A percentile compares a stretch with the other conserved stretches of the same genome.
phyloP scores from a whole-genome alignment of 371 early-diverging fungal genomes.

The Synchytrium microbalum region DNA sequence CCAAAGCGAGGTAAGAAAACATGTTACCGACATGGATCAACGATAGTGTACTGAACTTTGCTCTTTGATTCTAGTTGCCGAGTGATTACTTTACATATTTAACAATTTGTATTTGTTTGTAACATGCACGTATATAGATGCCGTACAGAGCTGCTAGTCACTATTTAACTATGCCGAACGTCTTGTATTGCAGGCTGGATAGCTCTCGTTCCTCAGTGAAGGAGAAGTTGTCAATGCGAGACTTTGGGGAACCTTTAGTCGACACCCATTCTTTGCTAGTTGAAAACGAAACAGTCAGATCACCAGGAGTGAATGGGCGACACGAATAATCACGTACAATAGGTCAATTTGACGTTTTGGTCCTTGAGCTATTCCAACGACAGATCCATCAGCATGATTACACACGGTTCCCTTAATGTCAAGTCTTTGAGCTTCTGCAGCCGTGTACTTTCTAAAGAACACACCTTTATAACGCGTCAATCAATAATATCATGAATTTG shows the following conservation, averaged over 20 bases:
- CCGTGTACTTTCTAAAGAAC: conserved; percentile 3
- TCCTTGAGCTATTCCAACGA: conserved; percentile 2
- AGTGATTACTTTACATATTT: background rate
- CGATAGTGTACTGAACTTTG: background rate
- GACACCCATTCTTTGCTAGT: conserved; percentile 3
- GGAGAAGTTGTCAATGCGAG: background rate
- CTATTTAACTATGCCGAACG: background rate
- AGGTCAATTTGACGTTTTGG: background rate
- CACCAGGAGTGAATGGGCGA: background rate
- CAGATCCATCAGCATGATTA: background rate
- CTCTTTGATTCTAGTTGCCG: no score
- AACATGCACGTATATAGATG: no score
- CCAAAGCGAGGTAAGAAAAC: background rate
- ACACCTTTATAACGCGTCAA: no score
- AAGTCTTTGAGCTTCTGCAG: background rate
- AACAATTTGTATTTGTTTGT: no score
- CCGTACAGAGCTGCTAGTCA: background rate
- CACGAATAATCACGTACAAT: background rate
- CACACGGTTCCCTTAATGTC: background rate
- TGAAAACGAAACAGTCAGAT: background rate
- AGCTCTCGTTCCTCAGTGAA: background rate
- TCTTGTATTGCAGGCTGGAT: background rate
- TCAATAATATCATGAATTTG: no score
- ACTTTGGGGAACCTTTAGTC: background rate
- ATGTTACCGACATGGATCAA: background rate